These are phyloP conservation scores for Anthracocystis panici-leucophaei DNA, from an alignment of 1,284 basidiomycete genomes.

Conservation along the genomic window DNA sequence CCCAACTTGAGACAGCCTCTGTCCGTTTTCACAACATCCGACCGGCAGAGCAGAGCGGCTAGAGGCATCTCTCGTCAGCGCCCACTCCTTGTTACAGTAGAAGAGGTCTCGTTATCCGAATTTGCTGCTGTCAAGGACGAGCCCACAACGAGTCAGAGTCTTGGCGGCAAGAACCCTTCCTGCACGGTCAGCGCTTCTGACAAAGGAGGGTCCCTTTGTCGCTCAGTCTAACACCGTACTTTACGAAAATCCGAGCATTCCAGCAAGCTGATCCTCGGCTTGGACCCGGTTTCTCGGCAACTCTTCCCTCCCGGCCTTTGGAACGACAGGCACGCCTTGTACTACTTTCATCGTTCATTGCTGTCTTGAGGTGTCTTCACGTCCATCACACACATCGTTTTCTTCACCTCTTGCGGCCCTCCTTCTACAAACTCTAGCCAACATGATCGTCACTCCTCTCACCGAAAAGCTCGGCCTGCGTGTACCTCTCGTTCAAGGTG, in stretches of 20 bases:
- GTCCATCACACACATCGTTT: too few relatives aligned
- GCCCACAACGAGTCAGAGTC: neutral
- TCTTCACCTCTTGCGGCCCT: too few relatives aligned
- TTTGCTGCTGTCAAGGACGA: neutral
- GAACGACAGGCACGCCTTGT: neutral
- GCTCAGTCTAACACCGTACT: neutral
- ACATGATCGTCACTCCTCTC: slow-evolving; percentile 66
- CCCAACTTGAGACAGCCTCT: neutral
- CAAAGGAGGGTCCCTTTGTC: neutral
- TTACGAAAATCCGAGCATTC: neutral
- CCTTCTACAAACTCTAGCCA: neutral
- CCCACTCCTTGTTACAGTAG: neutral
- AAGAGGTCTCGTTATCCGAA: neutral
- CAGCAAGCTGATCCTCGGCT: slow-evolving; percentile 2
- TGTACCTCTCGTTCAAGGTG: slow-evolving; percentile 66
- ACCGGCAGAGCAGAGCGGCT: neutral
- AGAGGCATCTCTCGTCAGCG: neutral
- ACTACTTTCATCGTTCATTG: neutral
- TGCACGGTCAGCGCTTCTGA: slow-evolving; percentile 4
- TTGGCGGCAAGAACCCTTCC: neutral
- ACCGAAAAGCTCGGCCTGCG: slow-evolving; percentile 70
- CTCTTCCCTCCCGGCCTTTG: slow-evolving; percentile 13
- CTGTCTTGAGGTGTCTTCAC: too few relatives aligned
- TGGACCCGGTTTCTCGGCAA: slow-evolving; percentile 28
- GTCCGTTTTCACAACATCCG: neutral